Base-by-base conservation (phyloP, 805 yeast species). In the Starmerella vitae region DNA sequence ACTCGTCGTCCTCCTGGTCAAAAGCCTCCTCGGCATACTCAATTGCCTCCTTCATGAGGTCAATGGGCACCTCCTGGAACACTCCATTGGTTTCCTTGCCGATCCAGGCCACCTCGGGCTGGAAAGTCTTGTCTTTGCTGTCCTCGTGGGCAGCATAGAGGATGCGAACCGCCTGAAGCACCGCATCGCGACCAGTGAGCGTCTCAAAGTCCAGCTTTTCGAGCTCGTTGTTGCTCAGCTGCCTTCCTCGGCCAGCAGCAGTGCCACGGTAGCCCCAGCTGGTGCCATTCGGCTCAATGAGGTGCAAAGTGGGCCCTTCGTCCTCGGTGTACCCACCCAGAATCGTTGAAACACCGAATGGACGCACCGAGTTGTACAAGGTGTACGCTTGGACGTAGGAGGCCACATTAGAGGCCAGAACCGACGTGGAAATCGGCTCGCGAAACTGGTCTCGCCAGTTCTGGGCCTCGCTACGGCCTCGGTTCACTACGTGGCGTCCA, bases 251-350 rank as follows among this genome's bases (percentile, higher is more conserved):
- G 47, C 99, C 99, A 3, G 96, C 75, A 14, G 99, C 98, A 29
- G 95, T 93, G 45, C 95, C 98, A 39, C 72, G 70, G 63, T 91
- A 91, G 37, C 99, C 99, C 97, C 98, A 93, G 56, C 78, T 84
- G 1, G 84, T 68, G 46, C 99, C 99, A 59, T 93, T 81, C 52
- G 99, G 98, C 60, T 91, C 99, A 43, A 91, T 69, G 96, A 88
- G 91, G 64, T 79, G 88, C 52, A 91, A 70, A 59, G 88, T 96
- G 17, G 93, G 73, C 10, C 96, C 97, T 44, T 80, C 73, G 22
- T 13, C 33, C 31, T 74, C 78, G 58, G 88, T 97, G 35, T 82
- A 74, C 49, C 98, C 98, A 37, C 96, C 98, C 34, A 91, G 71
- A 46, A 91, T 86, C 9, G 94, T 76, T 39, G 84, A 75, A 44